Percentiles rank a stretch among this genome's conserved stretches.
Evolutionary conservation across 2,329 filamentous ascomycete species (phyloP).

Genomic region (Monosporascus sp.): DNA sequence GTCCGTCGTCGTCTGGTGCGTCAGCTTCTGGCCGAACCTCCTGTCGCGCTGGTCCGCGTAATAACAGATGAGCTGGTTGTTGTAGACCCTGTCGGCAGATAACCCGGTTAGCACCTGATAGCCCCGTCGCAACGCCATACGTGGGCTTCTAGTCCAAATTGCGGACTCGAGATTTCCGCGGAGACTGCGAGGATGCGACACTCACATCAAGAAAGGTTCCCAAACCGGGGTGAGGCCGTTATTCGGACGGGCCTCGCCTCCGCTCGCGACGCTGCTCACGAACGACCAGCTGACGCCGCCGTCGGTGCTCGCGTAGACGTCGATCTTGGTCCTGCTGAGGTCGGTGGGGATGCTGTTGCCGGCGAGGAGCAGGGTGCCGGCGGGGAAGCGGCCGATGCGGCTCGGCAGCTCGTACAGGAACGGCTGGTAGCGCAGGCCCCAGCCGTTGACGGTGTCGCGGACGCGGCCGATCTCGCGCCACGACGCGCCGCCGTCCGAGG

Average conservation of each 20-base stretch:
- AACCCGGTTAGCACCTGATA: background rate
- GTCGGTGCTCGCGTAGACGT: conserved; percentile 61
- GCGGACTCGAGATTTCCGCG: too few species aligned
- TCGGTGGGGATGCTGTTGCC: conserved; percentile 55
- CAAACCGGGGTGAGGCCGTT: conserved; percentile 64
- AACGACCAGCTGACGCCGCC: conserved; percentile 59
- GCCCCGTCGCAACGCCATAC: background rate
- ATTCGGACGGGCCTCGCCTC: conserved; percentile 52
- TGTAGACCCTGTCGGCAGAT: conserved; percentile 36
- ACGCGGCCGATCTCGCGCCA: conserved; percentile 61
- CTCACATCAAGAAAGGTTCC: conserved; percentile 60
- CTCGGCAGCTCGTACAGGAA: conserved; percentile 58
- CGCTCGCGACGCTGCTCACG: conserved; percentile 56
- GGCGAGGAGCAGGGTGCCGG: conserved; percentile 57
- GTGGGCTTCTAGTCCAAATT: too few species aligned
- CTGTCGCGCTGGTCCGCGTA: conserved; percentile 66
- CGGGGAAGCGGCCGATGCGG: conserved; percentile 48
- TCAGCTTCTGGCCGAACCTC: conserved; percentile 60
- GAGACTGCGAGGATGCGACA: background rate
- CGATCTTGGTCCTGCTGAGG: conserved; percentile 58
- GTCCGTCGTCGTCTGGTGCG: conserved; percentile 56
- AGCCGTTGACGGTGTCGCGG: conserved; percentile 56
- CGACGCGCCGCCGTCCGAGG: conserved; percentile 46
- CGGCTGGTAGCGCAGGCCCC: conserved; percentile 64
- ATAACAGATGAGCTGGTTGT: conserved; percentile 57